phyloP scores from a whole-genome alignment of 352 stramenopile species.

The Phytopythium vexans region DNA sequence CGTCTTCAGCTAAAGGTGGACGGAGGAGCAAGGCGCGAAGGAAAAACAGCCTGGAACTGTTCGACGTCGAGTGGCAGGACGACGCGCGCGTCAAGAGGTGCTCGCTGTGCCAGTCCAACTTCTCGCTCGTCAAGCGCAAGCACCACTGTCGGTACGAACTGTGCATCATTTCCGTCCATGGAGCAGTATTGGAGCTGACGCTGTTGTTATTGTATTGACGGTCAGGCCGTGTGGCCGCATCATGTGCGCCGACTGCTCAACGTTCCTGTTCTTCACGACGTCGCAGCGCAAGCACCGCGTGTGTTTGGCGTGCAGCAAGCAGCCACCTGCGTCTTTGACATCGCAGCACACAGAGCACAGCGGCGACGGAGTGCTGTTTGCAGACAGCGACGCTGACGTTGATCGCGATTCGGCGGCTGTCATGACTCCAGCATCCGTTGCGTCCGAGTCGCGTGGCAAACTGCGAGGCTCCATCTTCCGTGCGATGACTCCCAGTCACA shows the following conservation, averaged over 20 bases:
- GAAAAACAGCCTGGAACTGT: constrained; percentile 57
- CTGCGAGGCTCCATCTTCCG: constrained; percentile 8
- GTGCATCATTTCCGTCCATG: neutral
- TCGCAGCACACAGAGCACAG: constrained; percentile 1
- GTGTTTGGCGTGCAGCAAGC: constrained; percentile 40
- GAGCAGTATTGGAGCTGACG: neutral
- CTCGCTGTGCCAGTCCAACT: constrained; percentile 47
- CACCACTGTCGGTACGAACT: constrained; percentile 62
- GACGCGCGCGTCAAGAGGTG: constrained; percentile 40
- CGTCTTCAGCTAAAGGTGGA: constrained; percentile 8
- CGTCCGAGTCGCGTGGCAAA: constrained; percentile 2
- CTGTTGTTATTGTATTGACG: neutral
- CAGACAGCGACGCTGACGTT: constrained; percentile 8
- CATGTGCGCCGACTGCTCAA: constrained; percentile 76
- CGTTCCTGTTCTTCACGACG: constrained; percentile 59
- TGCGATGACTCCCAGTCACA: constrained; percentile 4
- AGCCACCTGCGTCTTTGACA: constrained; percentile 13
- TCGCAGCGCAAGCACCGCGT: constrained; percentile 65
- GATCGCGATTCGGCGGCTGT: neutral
- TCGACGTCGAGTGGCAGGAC: constrained; percentile 62
- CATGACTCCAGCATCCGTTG: constrained; percentile 8
- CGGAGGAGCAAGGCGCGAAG: constrained; percentile 26
- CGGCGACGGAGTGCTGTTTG: constrained; percentile 5
- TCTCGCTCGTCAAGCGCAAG: constrained; percentile 69
- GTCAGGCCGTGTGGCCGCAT: constrained; percentile 56